Evolutionary conservation across 345 rosid species (phyloP).

Genomic region (Erysimum cheiranthoides): DNA sequence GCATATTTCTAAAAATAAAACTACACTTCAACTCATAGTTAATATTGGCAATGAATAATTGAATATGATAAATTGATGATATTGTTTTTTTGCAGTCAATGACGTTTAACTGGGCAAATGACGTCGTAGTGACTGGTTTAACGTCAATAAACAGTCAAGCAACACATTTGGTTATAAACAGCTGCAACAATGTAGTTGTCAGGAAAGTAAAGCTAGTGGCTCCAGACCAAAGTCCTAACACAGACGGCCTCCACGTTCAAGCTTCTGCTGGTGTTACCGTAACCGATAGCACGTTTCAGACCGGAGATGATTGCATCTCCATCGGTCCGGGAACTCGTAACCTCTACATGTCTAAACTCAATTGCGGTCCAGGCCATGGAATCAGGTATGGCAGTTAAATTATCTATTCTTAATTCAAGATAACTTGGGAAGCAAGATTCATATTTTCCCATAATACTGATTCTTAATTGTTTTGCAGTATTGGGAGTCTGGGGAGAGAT

Average conservation of each 20-base stretch:
- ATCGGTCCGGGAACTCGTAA: conserved; percentile 63
- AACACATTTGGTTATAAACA: conserved; percentile 52
- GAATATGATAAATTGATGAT: too few species aligned
- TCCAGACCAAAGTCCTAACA: conserved; percentile 59
- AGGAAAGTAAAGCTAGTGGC: conserved; percentile 51
- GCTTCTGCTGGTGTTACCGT: conserved; percentile 52
- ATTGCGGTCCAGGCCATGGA: conserved; percentile 76
- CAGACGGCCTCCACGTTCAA: conserved; percentile 63
- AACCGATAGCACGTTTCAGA: conserved; percentile 47
- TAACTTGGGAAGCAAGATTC: conserved; percentile 21
- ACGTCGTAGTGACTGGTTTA: conserved; percentile 52
- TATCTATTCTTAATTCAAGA: not conserved
- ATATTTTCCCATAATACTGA: not conserved
- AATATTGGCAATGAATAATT: not conserved
- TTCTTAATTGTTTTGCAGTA: conserved; percentile 23
- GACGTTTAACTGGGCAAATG: conserved; percentile 49
- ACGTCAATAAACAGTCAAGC: conserved; percentile 60
- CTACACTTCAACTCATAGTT: not conserved
- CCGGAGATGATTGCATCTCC: conserved; percentile 70
- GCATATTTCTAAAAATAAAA: too few species aligned
- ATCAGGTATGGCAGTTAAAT: conserved; percentile 46
- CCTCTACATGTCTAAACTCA: conserved; percentile 48
- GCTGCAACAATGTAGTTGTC: conserved; percentile 51
- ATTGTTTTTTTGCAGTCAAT: conserved; percentile 47
- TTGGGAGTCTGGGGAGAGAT: conserved; percentile 51